Percentiles rank a stretch among this genome's conserved stretches.
Conservation (phyloP, 139 green algal genomes). For the Astrephomene gubernaculifera region DNA sequence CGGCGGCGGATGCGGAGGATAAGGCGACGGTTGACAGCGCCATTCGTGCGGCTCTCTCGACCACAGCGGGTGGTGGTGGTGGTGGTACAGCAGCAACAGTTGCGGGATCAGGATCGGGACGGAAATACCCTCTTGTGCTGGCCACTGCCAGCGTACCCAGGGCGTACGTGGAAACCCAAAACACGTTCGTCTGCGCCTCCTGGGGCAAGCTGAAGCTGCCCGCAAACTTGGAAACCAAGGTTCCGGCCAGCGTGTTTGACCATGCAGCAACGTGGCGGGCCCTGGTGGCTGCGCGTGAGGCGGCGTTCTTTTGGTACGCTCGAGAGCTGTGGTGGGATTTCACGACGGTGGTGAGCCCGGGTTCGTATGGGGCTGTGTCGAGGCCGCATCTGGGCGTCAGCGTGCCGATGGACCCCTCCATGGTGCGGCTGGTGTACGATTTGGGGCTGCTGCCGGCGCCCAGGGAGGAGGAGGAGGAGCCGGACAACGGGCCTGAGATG, state of each 20-base stretch:
- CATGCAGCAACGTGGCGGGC: not conserved
- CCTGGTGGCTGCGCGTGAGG: not conserved
- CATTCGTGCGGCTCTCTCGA: not conserved
- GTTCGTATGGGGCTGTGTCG: not conserved
- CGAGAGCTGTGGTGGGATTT: not conserved
- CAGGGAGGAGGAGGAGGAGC: not conserved
- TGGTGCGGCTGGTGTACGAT: constrained; percentile 27
- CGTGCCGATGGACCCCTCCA: not conserved
- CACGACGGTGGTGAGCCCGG: not conserved
- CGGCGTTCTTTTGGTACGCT: not conserved
- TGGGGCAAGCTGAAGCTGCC: not conserved
- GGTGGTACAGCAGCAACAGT: not conserved
- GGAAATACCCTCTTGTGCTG: not conserved
- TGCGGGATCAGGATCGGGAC: not conserved
- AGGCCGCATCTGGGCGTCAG: not conserved
- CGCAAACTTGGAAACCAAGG: not conserved
- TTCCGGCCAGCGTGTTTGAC: too few relatives aligned
- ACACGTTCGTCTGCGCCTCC: not conserved
- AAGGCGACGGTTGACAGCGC: too few relatives aligned
- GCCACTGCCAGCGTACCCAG: not conserved
- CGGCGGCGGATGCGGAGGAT: too few relatives aligned
- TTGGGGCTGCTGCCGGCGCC: constrained; percentile 9
- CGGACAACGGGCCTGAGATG: not conserved
- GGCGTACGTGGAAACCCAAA: not conserved
- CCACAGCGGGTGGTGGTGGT: not conserved